phyloP scores from a whole-genome alignment of 2,329 filamentous ascomycete genomes.

The Chaetomium strumarium region DNA sequence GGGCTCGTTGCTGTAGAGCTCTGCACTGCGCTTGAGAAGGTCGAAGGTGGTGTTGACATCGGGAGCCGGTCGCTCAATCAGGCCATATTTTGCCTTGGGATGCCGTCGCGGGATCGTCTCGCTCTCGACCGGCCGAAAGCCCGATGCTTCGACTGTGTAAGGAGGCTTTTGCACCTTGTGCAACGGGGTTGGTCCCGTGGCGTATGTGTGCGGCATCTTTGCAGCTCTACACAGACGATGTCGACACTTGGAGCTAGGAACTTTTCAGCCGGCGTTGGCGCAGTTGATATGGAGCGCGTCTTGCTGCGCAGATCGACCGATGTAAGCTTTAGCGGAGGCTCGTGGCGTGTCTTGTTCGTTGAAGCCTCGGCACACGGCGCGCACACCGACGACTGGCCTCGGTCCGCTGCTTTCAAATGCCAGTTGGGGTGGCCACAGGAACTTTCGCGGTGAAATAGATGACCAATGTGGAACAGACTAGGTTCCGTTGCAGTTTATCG shows the following conservation, averaged over 20 bases:
- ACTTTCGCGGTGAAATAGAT: background rate
- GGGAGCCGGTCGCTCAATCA: constrained; percentile 59
- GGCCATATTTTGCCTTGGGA: constrained; percentile 61
- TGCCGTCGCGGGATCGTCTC: constrained; percentile 82
- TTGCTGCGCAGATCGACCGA: background rate
- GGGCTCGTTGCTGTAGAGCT: constrained; percentile 54
- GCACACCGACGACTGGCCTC: background rate
- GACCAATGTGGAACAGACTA: too few species aligned
- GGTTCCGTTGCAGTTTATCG: too few species aligned
- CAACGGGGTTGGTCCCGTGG: constrained; percentile 42
- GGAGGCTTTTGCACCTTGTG: constrained; percentile 62
- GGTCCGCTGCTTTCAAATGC: background rate
- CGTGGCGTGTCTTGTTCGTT: background rate
- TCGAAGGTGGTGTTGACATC: constrained; percentile 75
- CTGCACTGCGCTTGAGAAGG: constrained; percentile 64
- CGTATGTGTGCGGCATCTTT: constrained; percentile 37
- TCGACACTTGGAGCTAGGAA: background rate
- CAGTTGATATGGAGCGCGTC: background rate
- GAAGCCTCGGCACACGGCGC: background rate
- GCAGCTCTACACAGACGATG: too few species aligned
- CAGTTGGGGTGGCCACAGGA: background rate
- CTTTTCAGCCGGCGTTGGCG: too few species aligned
- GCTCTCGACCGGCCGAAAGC: constrained; percentile 62
- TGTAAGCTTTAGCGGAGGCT: background rate
- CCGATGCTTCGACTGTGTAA: constrained; percentile 67